Conservation (phyloP, 371 early-diverging fungal genomes). For the Lichtheimia ornata region DNA sequence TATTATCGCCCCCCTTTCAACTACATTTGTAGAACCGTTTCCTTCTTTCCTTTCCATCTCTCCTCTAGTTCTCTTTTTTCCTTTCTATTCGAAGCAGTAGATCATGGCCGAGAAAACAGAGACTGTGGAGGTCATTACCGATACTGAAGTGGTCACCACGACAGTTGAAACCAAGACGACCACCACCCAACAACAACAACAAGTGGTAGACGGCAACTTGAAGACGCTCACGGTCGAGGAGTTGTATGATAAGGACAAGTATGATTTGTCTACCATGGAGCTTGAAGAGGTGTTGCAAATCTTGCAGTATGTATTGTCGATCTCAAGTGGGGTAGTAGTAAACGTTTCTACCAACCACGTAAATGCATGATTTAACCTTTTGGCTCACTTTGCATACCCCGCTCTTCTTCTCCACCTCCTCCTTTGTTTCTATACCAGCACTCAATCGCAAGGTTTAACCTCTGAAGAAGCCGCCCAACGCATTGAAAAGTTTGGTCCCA, state of each 20-base stretch:
- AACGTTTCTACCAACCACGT: no score
- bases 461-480: slow-evolving; percentile 63
- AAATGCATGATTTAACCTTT: no score
- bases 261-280: slow-evolving; percentile 77
- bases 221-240: slow-evolving; percentile 62
- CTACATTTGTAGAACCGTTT: not conserved
- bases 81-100: not conserved
- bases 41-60: not conserved
- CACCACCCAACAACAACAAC: not conserved
- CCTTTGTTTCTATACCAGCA: slow-evolving; percentile 10
- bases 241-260: slow-evolving; percentile 79
- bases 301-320: slow-evolving; percentile 49
- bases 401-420: slow-evolving; percentile 1
- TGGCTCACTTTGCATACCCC: not conserved
- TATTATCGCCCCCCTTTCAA: no score
- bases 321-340: no score
- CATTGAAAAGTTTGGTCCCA: slow-evolving; percentile 64
- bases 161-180: slow-evolving; percentile 4
- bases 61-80: not conserved
- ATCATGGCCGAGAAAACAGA: slow-evolving; percentile 23
- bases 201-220: slow-evolving; percentile 12
- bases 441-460: slow-evolving; percentile 58
- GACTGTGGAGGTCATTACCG: slow-evolving; percentile 10
- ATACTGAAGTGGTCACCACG: not conserved
- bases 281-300: slow-evolving; percentile 69